Evolutionary conservation across 129 eudicot species (phyloP), one percentile per base, ranked within the genome.

Genomic region (Pulicaria dysenterica): DNA sequence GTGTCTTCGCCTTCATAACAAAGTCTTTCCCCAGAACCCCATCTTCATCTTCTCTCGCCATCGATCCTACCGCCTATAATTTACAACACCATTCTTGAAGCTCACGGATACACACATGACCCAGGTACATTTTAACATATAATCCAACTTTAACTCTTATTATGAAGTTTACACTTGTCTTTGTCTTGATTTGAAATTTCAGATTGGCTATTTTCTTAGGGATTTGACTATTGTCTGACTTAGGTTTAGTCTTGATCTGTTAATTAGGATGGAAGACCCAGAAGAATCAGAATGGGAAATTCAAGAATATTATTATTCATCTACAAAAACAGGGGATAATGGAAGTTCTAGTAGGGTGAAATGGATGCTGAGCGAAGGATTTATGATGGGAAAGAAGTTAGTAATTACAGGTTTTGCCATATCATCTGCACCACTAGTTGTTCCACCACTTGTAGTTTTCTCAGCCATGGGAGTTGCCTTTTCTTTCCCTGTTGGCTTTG

Each of bases 381-480:
- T 81, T 48, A 38, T 58, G 66, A 65, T 85, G 2, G 98, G 91
- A 42, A 85, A 75, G 72, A 89, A 81, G 77, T 58, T 81, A 44
- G 81, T 80, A 15, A 44, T 92, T 5, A 80, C 98, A 1, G 90
- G 98, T 37, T 70, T 85, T 34, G 81, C 82, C 0, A 62, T 92
- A 31, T 63, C 98, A 53, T 83, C 98, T 46, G 95, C 85, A 31
- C 95, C 98, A 0, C 17, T 89, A 17, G 88, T 89, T 75, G 80
- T 92, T 74, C 98, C 98, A 70, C 90, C 95, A 3, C 84, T 92
- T 59, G 47, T 86, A 12, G 94, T 86, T 13, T 64, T 79, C 39
- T 89, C 98, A n/a, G 89, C 96, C 1, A 67, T 92, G 62, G 98
- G 98, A 41, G 64, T 86, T 57, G 91, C 88, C 1, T 75, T 84